A percentile compares a stretch with the other conserved stretches of the same genome.
Evolutionary conservation across 2,329 filamentous ascomycete genomes (phyloP).

Genomic region (Paramyrothecium roridum): DNA sequence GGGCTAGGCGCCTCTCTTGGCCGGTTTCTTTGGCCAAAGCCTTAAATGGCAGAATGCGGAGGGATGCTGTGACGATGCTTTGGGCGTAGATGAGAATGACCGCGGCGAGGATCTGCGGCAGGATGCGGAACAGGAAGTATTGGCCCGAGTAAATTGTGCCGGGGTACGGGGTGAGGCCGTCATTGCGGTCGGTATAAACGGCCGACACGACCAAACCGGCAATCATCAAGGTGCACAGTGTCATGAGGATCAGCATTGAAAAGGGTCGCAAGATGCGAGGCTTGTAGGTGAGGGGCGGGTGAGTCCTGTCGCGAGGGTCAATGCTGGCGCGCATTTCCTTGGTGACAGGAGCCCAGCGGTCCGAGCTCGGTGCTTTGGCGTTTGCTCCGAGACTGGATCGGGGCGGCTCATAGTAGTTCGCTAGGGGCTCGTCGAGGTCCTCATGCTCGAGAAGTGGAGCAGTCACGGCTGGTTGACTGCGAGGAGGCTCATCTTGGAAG

Average conservation of each 20-base stretch:
- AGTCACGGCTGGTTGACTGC: slow-evolving; percentile 7
- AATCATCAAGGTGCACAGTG: slow-evolving; percentile 67
- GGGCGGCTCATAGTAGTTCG: background rate
- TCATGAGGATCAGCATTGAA: slow-evolving; percentile 58
- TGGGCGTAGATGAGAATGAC: slow-evolving; percentile 74
- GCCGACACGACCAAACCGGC: slow-evolving; percentile 70
- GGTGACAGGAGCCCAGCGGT: slow-evolving; percentile 29
- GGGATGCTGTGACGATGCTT: slow-evolving; percentile 68
- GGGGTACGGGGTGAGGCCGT: slow-evolving; percentile 66
- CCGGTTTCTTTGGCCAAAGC: slow-evolving; percentile 67
- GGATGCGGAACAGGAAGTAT: slow-evolving; percentile 84
- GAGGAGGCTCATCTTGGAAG: slow-evolving; percentile 17
- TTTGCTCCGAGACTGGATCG: background rate
- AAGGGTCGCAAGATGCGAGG: slow-evolving; percentile 68
- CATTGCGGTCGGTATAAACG: slow-evolving; percentile 59
- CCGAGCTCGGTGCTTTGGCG: slow-evolving; percentile 2
- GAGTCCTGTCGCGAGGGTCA: slow-evolving; percentile 32
- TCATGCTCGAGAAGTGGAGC: background rate
- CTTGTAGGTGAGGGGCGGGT: slow-evolving; percentile 61
- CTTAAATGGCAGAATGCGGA: slow-evolving; percentile 74
- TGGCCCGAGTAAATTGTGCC: slow-evolving; percentile 64
- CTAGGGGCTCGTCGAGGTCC: slow-evolving; percentile 1
- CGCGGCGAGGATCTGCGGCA: slow-evolving; percentile 75
- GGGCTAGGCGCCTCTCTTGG: slow-evolving; percentile 56
- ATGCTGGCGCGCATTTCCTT: slow-evolving; percentile 29